Evolutionary conservation across 148 eudicot species (phyloP).

Genomic region (Rhododendron vialii): DNA sequence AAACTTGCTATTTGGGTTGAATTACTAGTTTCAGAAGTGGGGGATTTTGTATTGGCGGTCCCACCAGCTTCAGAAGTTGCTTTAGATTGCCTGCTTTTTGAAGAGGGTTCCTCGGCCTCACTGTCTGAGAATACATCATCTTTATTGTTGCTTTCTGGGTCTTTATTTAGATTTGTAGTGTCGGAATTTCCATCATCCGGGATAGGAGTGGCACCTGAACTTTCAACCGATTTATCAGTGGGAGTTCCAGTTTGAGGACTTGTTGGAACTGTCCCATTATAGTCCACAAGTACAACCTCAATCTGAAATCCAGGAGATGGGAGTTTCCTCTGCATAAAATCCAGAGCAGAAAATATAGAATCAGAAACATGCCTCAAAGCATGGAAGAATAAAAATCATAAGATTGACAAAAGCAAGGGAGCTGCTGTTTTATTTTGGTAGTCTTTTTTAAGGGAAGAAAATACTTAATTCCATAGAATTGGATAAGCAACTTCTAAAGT

Average conservation of each 20-base stretch:
- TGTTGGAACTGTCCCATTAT: slow-evolving; percentile 39
- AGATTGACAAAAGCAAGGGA: neutral
- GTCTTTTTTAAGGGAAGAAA: neutral
- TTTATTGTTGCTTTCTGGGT: slow-evolving; percentile 44
- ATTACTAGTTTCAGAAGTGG: slow-evolving; percentile 26
- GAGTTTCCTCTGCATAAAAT: slow-evolving; percentile 64
- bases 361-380: neutral
- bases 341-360: neutral
- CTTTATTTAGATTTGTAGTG: slow-evolving; percentile 30
- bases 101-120: slow-evolving; percentile 53
- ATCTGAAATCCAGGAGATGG: slow-evolving; percentile 98
- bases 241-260: slow-evolving; percentile 35
- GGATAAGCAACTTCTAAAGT: neutral
- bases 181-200: slow-evolving; percentile 28
- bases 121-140: slow-evolving; percentile 88
- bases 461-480: neutral
- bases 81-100: slow-evolving; percentile 35
- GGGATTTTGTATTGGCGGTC: slow-evolving; percentile 21
- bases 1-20: slow-evolving; percentile 40
- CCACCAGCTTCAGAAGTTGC: slow-evolving; percentile 29
- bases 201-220: slow-evolving; percentile 28
- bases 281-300: slow-evolving; percentile 90
- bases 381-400: neutral
- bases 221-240: slow-evolving; percentile 37
- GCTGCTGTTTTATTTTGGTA: neutral